Evolutionary conservation across 192 early-diverging fungal species (phyloP), one percentile per base, ranked within the genome.

Genomic region (Entomortierella chlamydospora): DNA sequence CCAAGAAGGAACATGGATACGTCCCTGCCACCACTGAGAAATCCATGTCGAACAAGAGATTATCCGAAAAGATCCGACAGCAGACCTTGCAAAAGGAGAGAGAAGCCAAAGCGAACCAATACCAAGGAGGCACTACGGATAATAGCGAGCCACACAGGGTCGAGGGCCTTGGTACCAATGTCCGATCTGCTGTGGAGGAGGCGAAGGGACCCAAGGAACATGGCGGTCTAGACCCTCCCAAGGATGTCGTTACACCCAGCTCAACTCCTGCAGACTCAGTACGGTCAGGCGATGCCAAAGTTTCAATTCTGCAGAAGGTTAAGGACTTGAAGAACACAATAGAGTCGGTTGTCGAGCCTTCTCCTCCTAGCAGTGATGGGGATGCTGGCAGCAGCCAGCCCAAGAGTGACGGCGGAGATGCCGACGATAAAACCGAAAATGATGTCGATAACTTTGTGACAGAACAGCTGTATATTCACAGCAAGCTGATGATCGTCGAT

Each of bases 391-490:
- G 61, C 30, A 47, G 12, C 45, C 57, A 1, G 64, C 25, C 12
- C 52, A 64, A 8, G 30, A 55, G 51, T 5, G 47, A 43, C 4
- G 68, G 37, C 0, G 25, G 17, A 3, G 76, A 82, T 0, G 39
- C 73, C n/a, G 12, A 62, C 71, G 25, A 73, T 81, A 31, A 57
- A 84, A n/a, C n/a, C n/a, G 78, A 82, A 39, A 71, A 73, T 62
- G 77, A 80, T 34, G 65, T 81, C 20, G 51, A 69, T 7, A 80
- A 84, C 15, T 88, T 83, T 74, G 90, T 97, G 1, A 93, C 94
- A 0, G 94, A 95, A 77, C 87, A 92, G 61, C 76, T 97, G 43
- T 97, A 97, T 72, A 90, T 97, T 42, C 95, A 97, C 85, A 91
- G 90, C 60, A 93, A 96, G 70, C 73, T 94, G 43, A 89, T 97